Base-by-base conservation (phyloP, 306 rosid species). In the Glycine soja region DNA sequence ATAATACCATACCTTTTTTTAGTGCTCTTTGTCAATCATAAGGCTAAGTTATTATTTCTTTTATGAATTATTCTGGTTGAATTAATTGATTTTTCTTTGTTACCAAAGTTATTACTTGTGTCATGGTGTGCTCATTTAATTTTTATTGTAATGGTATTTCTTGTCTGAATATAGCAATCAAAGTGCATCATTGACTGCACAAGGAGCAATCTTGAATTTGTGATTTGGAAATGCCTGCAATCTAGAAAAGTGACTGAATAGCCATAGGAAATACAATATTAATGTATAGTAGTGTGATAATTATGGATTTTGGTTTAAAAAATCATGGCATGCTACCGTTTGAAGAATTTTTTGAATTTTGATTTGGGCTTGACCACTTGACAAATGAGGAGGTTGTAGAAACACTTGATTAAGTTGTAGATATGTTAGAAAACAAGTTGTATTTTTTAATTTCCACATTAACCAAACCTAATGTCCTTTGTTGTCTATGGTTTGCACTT, bases 161-260 rank as follows among this genome's bases (percentile, higher is more conserved):
- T 51, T 83, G 54, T 59, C 74, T 80, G 34, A 8, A 48, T 86
- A 83, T 87, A 92, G 95, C 86, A 80, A 85, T 74, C 82, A 84
- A 75, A 81, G 45, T 79, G 79, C 32, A 11, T 19, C 88, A 51
- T 30, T 87, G 72, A 38, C 51, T 80, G 86, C 63, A 12, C 83
- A 78, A 45, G 86, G 85, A 40, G 88, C 0, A 19, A 19, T 19
- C 24, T 19, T 19, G 24, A 19, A 19, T 19, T 19, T 19, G 24
- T 19, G 24, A 19, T 19, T 19, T 19, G 24, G 24, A 19, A 19
- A 19, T 19, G 24, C 24, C 24, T 19, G 1, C 24, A 53, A 5
- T 18, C 34, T 69, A 10, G 72, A 61, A 73, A 61, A 15, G 48
- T 75, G 76, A 30, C 62, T 74, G 75, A 71, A 58, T 68, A 40